A percentile compares a stretch with the other conserved stretches of the same genome.
These are phyloP conservation scores for Cladophialophora yegresii DNA, from an alignment of 2,329 filamentous ascomycete species.

Conservation along the genomic window DNA sequence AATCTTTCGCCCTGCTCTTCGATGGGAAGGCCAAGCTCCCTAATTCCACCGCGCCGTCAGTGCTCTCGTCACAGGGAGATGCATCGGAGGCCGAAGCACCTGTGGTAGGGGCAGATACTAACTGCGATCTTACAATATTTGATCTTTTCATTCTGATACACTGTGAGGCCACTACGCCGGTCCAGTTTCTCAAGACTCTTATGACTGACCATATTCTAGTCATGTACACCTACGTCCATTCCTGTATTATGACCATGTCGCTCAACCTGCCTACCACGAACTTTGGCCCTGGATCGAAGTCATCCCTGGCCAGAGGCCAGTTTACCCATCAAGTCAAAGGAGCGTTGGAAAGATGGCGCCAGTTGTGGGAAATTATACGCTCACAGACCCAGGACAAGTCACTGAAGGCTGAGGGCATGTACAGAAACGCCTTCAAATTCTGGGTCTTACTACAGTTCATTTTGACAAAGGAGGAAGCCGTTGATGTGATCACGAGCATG, in stretches of 20 bases:
- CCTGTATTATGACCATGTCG: conserved; percentile 44
- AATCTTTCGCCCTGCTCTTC: conserved; percentile 47
- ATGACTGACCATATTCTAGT: conserved; percentile 37
- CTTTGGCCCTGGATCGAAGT: conserved; percentile 27
- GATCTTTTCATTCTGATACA: conserved; percentile 51
- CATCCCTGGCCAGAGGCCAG: conserved; percentile 1
- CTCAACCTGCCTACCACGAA: conserved; percentile 36
- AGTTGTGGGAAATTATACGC: conserved; percentile 43
- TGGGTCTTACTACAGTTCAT: conserved; percentile 48
- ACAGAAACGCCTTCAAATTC: conserved; percentile 47
- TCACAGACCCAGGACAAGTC: conserved; percentile 41
- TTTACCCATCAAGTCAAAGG: conserved; percentile 39
- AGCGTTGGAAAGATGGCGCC: conserved; percentile 45
- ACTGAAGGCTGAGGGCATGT: conserved; percentile 48
- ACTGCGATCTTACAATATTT: conserved; percentile 39
- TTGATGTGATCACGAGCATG: conserved; percentile 49
- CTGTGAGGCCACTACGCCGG: conserved; percentile 37
- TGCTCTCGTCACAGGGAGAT: conserved; percentile 10
- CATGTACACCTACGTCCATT: conserved; percentile 47
- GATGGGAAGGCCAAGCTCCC: conserved; percentile 32
- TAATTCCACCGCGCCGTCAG: conserved; percentile 12
- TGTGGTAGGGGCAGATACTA: conserved; percentile 23
- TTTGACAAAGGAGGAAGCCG: conserved; percentile 46
- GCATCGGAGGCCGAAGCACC: neutral
- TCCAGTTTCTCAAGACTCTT: neutral